A percentile compares a stretch with the other conserved stretches of the same genome.
Conservation (phyloP, 2,329 filamentous ascomycete species). For the Coniochaeta hoffmannii region DNA sequence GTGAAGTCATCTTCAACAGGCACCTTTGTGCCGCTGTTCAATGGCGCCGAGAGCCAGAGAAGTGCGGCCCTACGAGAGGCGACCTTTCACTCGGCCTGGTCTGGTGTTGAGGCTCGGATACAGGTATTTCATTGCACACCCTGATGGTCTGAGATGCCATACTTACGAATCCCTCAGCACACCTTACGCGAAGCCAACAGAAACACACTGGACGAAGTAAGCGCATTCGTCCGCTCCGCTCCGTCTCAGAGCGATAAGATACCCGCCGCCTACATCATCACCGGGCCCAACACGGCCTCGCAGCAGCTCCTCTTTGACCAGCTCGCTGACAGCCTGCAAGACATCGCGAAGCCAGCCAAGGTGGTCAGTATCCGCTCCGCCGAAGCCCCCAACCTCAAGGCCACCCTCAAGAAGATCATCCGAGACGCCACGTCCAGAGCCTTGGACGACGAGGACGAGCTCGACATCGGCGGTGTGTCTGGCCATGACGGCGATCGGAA, state of each 20-base stretch:
- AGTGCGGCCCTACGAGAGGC: slow-evolving; percentile 46
- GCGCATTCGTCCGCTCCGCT: slow-evolving; percentile 42
- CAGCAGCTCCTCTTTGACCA: slow-evolving; percentile 69
- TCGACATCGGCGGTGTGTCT: slow-evolving; percentile 31
- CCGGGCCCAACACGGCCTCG: slow-evolving; percentile 70
- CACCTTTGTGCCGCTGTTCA: slow-evolving; percentile 48
- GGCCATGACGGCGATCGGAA: slow-evolving; percentile 46
- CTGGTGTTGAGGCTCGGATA: slow-evolving; percentile 53
- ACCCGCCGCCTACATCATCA: slow-evolving; percentile 65
- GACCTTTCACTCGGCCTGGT: slow-evolving; percentile 59
- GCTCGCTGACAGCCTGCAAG: slow-evolving; percentile 49
- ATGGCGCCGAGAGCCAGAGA: slow-evolving; percentile 42
- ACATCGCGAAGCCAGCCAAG: slow-evolving; percentile 35
- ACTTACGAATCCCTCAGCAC: slow-evolving; percentile 24
- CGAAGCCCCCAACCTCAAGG: slow-evolving; percentile 68
- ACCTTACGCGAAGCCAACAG: slow-evolving; percentile 55
- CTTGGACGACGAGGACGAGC: slow-evolving; percentile 43
- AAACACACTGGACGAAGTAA: slow-evolving; percentile 51
- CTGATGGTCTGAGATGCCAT: not conserved
- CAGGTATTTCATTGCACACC: slow-evolving; percentile 33
- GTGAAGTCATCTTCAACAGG: slow-evolving; percentile 13
- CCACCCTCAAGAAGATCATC: slow-evolving; percentile 65
- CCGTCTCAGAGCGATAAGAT: slow-evolving; percentile 37
- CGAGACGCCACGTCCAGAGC: slow-evolving; percentile 48
- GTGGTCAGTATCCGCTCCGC: slow-evolving; percentile 63